Evolutionary conservation across 208 protist genomes (phyloP), one percentile per base, ranked within the genome.

Genomic region (Wallacemonas sp.): DNA sequence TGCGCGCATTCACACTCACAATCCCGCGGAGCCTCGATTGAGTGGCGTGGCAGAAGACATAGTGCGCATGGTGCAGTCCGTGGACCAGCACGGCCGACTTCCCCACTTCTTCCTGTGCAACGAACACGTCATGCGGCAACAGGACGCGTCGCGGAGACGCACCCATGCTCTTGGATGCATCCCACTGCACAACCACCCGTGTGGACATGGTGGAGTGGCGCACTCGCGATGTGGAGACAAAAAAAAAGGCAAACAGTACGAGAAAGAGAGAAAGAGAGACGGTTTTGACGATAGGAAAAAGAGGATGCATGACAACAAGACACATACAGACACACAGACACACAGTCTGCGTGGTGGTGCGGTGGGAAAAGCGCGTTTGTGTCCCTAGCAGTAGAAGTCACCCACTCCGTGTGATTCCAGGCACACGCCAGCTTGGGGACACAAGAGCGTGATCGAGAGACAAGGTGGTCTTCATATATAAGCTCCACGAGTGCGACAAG

Each of bases 91-190:
- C 28, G 39, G 20, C 36, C 8, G 23, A 7, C 18, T 16, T 38
- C 14, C 3, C 4, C 3, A 26, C 4, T 7, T 50, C 42, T 14
- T 4, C 41, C 57, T 64, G 57, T 29, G 23, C 4, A 8, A 50
- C 42, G 25, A 64, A 52, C n/a, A 29, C 16, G 25, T 64, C 57
- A 7, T 29, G 20, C 5, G 18, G 3, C 32, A 49, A 26, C 16
- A 50, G 41, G 10, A 64, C 25, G 4, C 41, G 38, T 14, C 57
- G 57, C 26, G 57, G 57, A 28, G 23, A 10, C 14, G 39, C 57
- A 32, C 57, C 57, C 57, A 64, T 64, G 38, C 41, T 52, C 48
- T 64, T 64, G 14, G 38, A 20, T 8, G 10, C 42, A 23, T 49
- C 22, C 57, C 57, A 64, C 26, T 50, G 57, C 5, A 64, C 18